These are phyloP conservation scores for Cercospora beticola DNA, from an alignment of 2,329 filamentous ascomycete species.

Conservation along the genomic window DNA sequence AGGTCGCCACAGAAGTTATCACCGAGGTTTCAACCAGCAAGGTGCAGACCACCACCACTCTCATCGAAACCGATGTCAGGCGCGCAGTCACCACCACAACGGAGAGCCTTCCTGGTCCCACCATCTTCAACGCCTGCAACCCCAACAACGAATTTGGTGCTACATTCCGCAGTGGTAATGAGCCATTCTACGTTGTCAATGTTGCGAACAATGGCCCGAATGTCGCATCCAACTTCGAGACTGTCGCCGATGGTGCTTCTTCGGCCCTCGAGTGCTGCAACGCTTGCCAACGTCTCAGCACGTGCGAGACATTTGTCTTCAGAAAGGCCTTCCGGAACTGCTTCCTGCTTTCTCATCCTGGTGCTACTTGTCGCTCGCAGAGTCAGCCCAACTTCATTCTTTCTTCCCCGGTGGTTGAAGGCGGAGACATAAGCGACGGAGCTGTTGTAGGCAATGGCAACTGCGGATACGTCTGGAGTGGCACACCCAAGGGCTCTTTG, in stretches of 20 bases:
- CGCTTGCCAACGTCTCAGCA: constrained; percentile 13
- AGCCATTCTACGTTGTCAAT: neutral
- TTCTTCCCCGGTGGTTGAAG: neutral
- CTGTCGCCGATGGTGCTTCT: constrained; percentile 12
- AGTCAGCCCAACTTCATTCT: constrained; percentile 20
- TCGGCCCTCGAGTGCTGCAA: constrained; percentile 13
- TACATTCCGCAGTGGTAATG: neutral
- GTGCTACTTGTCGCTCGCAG: constrained; percentile 6
- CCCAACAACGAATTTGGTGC: neutral
- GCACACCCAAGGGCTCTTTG: constrained; percentile 4
- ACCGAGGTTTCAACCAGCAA: neutral
- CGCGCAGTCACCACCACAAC: neutral
- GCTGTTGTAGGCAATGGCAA: constrained; percentile 14
- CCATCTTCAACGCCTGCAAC: neutral
- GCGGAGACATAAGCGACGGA: constrained; percentile 1
- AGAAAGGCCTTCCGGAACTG: constrained; percentile 11
- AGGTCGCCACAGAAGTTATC: neutral
- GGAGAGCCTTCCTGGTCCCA: neutral
- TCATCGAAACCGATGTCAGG: neutral
- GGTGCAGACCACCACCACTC: neutral
- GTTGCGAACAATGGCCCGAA: constrained; percentile 6
- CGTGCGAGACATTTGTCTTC: constrained; percentile 20
- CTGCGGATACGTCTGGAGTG: constrained; percentile 17
- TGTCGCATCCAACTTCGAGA: constrained; percentile 13
- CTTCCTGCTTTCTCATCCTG: constrained; percentile 17